Evolutionary conservation across 2,329 filamentous ascomycete genomes (phyloP).

Genomic region (Byssothecium circinans): DNA sequence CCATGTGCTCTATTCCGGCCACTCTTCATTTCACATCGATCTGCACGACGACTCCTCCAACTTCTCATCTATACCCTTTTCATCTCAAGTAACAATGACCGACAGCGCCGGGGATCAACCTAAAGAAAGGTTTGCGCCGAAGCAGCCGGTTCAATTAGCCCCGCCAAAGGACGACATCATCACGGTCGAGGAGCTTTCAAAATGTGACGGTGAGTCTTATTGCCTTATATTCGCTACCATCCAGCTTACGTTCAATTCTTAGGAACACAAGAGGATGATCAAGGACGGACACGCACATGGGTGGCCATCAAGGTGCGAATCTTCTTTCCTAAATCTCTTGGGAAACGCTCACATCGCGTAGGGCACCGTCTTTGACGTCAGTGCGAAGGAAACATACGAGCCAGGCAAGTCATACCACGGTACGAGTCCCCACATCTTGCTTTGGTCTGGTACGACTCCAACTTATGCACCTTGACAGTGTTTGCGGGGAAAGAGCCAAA

Average conservation of each 20-base stretch:
- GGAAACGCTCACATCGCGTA: slow-evolving; percentile 42
- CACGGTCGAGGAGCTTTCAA: slow-evolving; percentile 73
- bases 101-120: slow-evolving; percentile 36
- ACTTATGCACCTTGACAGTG: slow-evolving; percentile 57
- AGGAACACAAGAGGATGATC: slow-evolving; percentile 69
- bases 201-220: slow-evolving; percentile 72
- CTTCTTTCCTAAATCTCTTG: neutral
- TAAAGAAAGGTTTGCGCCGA: slow-evolving; percentile 71
- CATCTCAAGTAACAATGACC: slow-evolving; percentile 31
- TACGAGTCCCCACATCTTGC: slow-evolving; percentile 50
- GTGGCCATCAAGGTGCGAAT: slow-evolving; percentile 59
- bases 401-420: slow-evolving; percentile 82
- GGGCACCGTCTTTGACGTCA: slow-evolving; percentile 94
- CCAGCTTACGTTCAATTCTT: slow-evolving; percentile 4
- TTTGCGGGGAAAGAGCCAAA: slow-evolving; percentile 96
- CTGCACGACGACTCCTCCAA: too few relatives aligned
- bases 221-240: neutral
- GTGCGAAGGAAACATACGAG: slow-evolving; percentile 82
- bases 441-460: neutral
- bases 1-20: too few relatives aligned
- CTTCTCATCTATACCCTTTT: too few relatives aligned
- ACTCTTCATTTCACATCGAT: too few relatives aligned
- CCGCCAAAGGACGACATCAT: slow-evolving; percentile 89
- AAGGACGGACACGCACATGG: too few relatives aligned
- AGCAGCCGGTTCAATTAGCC: slow-evolving; percentile 71